A percentile compares a stretch with the other conserved stretches of the same genome.
phyloP scores from a whole-genome alignment of 2,329 filamentous ascomycete genomes.

The Aschersonia sp. region DNA sequence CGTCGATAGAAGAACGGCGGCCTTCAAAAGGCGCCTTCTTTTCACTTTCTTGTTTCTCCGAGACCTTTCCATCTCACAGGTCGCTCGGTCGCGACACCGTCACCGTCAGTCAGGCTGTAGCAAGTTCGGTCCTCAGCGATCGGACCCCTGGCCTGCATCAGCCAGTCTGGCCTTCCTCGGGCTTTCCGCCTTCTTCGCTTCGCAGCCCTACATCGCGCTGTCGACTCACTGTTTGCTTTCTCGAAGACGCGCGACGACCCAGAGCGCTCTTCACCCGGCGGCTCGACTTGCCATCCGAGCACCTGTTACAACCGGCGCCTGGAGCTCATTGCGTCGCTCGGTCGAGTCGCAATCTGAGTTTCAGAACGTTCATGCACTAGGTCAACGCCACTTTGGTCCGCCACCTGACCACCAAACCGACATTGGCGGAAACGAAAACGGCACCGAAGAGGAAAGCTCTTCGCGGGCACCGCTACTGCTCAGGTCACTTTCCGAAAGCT shows the following conservation, averaged over 20 bases:
- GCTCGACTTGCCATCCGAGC: background rate
- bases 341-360: slow-evolving; percentile 3
- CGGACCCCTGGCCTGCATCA: slow-evolving; percentile 2
- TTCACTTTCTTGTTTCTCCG: no score
- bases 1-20: background rate
- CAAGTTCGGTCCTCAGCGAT: slow-evolving; percentile 1
- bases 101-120: slow-evolving; percentile 1
- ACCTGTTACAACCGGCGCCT: background rate
- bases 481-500: background rate
- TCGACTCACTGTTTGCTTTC: slow-evolving; percentile 3
- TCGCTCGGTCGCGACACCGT: no score
- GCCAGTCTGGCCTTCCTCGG: slow-evolving; percentile 4
- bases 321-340: slow-evolving; percentile 3
- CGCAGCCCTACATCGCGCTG: slow-evolving; percentile 2
- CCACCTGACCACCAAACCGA: background rate
- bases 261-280: background rate
- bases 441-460: background rate
- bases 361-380: slow-evolving; percentile 2
- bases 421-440: background rate
- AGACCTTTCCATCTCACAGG: no score
- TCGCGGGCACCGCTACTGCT: background rate
- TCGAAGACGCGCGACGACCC: slow-evolving; percentile 1
- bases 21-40: no score
- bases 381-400: slow-evolving; percentile 1
- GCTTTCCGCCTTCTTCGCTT: slow-evolving; percentile 1